Evolutionary conservation across 2,329 filamentous ascomycete genomes (phyloP), one percentile per base, ranked within the genome.

Genomic region (Orbilia oligospora): DNA sequence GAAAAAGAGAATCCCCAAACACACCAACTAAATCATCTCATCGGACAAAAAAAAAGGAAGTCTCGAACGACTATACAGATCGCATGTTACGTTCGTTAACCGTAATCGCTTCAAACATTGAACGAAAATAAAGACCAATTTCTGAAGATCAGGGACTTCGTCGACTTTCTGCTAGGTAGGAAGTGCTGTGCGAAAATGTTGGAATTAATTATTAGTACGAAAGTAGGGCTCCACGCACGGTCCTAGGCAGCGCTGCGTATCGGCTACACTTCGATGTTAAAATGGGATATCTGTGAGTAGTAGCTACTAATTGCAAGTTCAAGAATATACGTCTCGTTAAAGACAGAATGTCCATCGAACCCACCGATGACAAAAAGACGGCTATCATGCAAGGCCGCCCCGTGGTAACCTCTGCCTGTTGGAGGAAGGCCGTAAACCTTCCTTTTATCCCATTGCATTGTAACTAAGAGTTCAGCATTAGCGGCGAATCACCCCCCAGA

Each of bases 211-310:
- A 71, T 51, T 53, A 46, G 24, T 56, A 22, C 27, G 55, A 84
- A 87, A 75, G 82, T 83, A 64, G 83, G 83, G 46, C 79, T 0
- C 81, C 27, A 80, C 81, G 18, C n/a, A 30, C 53, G 8, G 16
- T 67, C 81, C 8, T 75, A 80, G 71, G 67, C 63, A 41, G 3
- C 27, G 5, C 33, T 6, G n/a, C 51, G 24, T 9, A n/a, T 27
- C 36, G 12, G 18, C 76, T 83, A 91, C 76, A 92, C 89, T 82
- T 91, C 90, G 81, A 92, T 91, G 46, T 87, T 90, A 81, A 92
- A 92, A 83, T 92, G 90, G 83, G 90, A 91, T 82, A 92, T 92
- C 84, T 92, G 90, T 79, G 90, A 91, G 82, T 91, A 92, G 83
- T 92, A 92, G 44, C 90, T 88, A 83, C 91, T 90, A 10, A 92